A percentile compares a stretch with the other conserved stretches of the same genome.
These are phyloP conservation scores for Pichia cabralensis DNA, from an alignment of 805 yeast genomes.

Conservation along the genomic window DNA sequence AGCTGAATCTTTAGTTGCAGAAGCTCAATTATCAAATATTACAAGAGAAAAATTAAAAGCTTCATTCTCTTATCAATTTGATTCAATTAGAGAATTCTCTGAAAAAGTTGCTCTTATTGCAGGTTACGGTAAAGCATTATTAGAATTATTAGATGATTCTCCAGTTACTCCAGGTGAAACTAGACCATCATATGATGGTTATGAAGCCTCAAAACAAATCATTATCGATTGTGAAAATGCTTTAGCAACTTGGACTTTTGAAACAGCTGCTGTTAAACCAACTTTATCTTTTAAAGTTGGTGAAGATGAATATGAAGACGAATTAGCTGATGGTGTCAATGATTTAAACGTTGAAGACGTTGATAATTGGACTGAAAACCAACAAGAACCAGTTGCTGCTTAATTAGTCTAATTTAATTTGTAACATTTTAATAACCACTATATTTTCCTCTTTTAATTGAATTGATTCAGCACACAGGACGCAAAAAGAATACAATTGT, in stretches of 20 bases:
- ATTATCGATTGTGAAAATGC: slow-evolving; percentile 81
- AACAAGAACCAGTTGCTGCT: slow-evolving; percentile 18
- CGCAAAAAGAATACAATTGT: too few species aligned
- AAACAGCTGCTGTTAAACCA: slow-evolving; percentile 74
- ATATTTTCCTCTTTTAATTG: background rate
- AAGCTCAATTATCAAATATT: slow-evolving; percentile 82
- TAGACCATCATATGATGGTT: slow-evolving; percentile 82
- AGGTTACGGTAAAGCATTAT: slow-evolving; percentile 79
- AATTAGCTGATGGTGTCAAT: slow-evolving; percentile 37
- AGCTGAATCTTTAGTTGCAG: slow-evolving; percentile 86
- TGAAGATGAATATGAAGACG: slow-evolving; percentile 33
- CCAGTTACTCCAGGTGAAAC: slow-evolving; percentile 91
- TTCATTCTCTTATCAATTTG: slow-evolving; percentile 77
- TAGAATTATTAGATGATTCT: slow-evolving; percentile 74
- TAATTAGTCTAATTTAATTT: slow-evolving; percentile 8
- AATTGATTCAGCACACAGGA: too few species aligned
- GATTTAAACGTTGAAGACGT: slow-evolving; percentile 41
- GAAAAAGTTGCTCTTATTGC: slow-evolving; percentile 82
- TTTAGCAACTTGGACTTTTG: slow-evolving; percentile 76
- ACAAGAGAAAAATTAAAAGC: slow-evolving; percentile 82
- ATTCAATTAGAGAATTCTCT: slow-evolving; percentile 75
- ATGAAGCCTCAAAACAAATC: slow-evolving; percentile 81
- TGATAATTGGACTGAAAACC: slow-evolving; percentile 30
- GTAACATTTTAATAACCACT: background rate
- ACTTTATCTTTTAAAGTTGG: slow-evolving; percentile 55